These are phyloP conservation scores for Thelephora ganbajun DNA, from an alignment of 768 basidiomycete species.

Conservation along the genomic window DNA sequence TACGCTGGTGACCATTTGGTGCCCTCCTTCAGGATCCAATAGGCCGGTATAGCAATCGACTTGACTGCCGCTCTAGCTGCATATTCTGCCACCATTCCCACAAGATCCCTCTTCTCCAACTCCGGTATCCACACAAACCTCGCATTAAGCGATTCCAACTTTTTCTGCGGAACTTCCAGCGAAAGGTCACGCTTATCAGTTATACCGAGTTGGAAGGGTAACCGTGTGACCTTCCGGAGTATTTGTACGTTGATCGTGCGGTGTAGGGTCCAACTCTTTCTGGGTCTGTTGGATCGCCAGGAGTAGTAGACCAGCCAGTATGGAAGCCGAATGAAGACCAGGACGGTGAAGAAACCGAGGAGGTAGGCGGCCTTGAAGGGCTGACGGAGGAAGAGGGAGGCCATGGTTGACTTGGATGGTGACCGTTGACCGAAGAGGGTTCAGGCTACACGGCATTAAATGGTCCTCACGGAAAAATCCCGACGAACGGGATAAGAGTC, in stretches of 20 bases:
- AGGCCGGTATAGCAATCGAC: constrained; percentile 7
- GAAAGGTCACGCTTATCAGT: neutral
- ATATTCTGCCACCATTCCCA: neutral
- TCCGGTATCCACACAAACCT: constrained; percentile 9
- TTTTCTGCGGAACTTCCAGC: constrained; percentile 1
- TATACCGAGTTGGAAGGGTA: neutral
- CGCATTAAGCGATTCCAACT: neutral
- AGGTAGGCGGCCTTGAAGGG: constrained; percentile 9
- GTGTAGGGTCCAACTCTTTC: constrained; percentile 4
- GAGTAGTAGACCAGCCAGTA: constrained; percentile 7
- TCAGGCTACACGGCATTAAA: too few species aligned
- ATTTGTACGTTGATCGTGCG: constrained; percentile 4
- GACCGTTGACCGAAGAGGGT: too few species aligned
- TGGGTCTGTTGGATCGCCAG: constrained; percentile 2
- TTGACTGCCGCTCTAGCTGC: constrained; percentile 3
- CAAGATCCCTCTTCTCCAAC: constrained; percentile 2
- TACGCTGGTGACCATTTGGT: constrained; percentile 4
- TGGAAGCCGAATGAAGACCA: constrained; percentile 5
- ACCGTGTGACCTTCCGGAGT: neutral
- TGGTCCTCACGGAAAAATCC: too few species aligned
- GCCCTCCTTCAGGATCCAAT: constrained; percentile 8
- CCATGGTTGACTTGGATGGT: neutral
- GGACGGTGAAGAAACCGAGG: constrained; percentile 1
- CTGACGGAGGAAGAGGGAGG: neutral
- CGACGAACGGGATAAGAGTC: too few species aligned